Evolutionary conservation across 2,329 filamentous ascomycete genomes (phyloP), one percentile per base, ranked within the genome.

Genomic region (Elsinoe ampelina): DNA sequence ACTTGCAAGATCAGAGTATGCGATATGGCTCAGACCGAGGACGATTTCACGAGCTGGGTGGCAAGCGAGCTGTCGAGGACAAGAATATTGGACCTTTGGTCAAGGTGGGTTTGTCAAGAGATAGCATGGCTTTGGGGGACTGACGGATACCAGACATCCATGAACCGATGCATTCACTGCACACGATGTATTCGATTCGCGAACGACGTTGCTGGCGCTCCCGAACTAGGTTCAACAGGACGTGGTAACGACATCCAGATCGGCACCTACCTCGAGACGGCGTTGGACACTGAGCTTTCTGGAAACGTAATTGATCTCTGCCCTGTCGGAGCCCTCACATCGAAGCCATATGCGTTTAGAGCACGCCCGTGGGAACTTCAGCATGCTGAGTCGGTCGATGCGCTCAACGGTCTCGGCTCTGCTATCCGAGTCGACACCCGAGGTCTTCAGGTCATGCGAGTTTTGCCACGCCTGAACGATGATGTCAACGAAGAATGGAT

Each of bases 401-500:
- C 98, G 35, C 81, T 95, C 35, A 89, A 98, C 68, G 93, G 83
- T 41, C 77, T 98, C 60, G 93, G 93, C 59, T 96, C 92, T 58
- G 95, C 95, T 71, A 95, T 98, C 66, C 85, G 93, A 43, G 85
- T 97, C 43, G 93, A 98, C 74, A 86, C 90, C 58, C 84, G 93
- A 67, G 93, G 93, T 59, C 78, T 96, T 63, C 91, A 97, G 75
- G 92, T 98, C 54, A 95, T 98, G 91, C 86, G 93, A 65, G 80
- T 98, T 59, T 70, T 96, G 13, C 93, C 93, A 59, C 83, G 93
- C 66, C 80, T 98, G 60, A 98, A 98, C 71, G 93, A 98, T 70
- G 91, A 97, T 66, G 84, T 98, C 66, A 98, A 98, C 72, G 93
- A 98, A 77, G 93, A 98, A 74, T 98, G 93, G 93, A 97, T 98